phyloP scores from a whole-genome alignment of 140 eudicot species.

The Senecio squalidus region DNA sequence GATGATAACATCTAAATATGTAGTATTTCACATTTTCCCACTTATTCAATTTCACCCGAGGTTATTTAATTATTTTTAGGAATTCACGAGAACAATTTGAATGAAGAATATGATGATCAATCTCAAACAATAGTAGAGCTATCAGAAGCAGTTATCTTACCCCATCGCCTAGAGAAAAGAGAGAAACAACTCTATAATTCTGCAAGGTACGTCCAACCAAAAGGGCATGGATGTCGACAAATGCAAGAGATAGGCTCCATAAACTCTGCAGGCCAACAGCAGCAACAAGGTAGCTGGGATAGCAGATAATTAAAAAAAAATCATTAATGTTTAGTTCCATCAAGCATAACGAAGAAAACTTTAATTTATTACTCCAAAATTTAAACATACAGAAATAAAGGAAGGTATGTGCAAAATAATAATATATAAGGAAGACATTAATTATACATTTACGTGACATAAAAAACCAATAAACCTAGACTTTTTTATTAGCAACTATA shows the following conservation, averaged over 20 bases:
- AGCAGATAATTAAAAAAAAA: conserved; percentile 9
- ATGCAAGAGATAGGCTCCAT: conserved; percentile 76
- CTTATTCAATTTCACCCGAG: not conserved
- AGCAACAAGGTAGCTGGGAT: conserved; percentile 86
- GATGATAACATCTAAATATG: too few species aligned
- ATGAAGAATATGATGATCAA: conserved; percentile 4
- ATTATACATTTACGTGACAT: not conserved
- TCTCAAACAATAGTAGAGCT: not conserved
- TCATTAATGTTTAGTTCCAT: conserved; percentile 6
- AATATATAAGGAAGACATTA: not conserved
- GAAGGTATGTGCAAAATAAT: conserved; percentile 3
- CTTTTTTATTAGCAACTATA: not conserved
- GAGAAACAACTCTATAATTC: conserved; percentile 53
- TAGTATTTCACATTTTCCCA: not conserved
- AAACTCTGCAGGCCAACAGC: conserved; percentile 78
- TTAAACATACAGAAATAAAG: not conserved
- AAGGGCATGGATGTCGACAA: conserved; percentile 73
- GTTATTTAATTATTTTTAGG: not conserved
- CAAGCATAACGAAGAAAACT: conserved; percentile 9
- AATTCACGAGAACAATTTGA: not conserved
- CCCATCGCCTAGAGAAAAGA: conserved; percentile 84
- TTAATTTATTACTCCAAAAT: not conserved
- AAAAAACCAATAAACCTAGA: not conserved
- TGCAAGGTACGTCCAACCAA: conserved; percentile 79
- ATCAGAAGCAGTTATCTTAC: conserved; percentile 35